Conservation (phyloP, 192 early-diverging fungal genomes). For the Coemansia sp. region DNA sequence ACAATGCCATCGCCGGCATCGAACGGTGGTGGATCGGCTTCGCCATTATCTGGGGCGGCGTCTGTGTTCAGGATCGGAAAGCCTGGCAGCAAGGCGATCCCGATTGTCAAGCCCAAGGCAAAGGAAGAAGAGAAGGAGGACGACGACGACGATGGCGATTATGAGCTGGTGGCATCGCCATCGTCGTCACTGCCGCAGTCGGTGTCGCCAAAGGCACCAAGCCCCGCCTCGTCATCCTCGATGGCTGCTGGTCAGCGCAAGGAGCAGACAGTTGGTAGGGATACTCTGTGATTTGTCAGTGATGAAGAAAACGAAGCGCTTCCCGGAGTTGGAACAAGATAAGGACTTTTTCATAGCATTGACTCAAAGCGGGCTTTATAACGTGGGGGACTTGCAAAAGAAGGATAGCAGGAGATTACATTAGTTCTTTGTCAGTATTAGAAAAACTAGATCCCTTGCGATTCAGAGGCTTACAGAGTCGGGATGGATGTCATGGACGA, state of each 20-base stretch:
- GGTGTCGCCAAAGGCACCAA: neutral
- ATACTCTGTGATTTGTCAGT: neutral
- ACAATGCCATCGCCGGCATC: neutral
- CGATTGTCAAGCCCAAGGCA: constrained; percentile 44
- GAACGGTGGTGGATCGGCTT: neutral
- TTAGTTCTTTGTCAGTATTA: neutral
- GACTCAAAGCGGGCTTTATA: too few relatives aligned
- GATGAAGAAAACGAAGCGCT: too few relatives aligned
- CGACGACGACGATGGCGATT: neutral
- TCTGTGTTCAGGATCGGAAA: constrained; percentile 46
- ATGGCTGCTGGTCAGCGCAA: neutral
- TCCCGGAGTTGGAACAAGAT: too few relatives aligned
- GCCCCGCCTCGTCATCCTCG: neutral
- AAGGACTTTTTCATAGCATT: too few relatives aligned
- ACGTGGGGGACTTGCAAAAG: too few relatives aligned
- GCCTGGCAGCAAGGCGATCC: constrained; percentile 50
- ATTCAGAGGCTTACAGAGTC: constrained; percentile 5
- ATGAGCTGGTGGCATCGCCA: constrained; percentile 2
- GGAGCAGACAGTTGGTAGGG: neutral
- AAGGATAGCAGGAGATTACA: neutral
- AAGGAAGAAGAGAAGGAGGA: constrained; percentile 20
- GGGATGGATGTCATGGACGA: constrained; percentile 41
- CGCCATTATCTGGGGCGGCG: constrained; percentile 17
- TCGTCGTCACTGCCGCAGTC: neutral
- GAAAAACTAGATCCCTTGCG: neutral